Percentiles rank a stretch among this genome's conserved stretches.
Conservation (phyloP, 352 stramenopile species). For the Globisporangium nagaii region DNA sequence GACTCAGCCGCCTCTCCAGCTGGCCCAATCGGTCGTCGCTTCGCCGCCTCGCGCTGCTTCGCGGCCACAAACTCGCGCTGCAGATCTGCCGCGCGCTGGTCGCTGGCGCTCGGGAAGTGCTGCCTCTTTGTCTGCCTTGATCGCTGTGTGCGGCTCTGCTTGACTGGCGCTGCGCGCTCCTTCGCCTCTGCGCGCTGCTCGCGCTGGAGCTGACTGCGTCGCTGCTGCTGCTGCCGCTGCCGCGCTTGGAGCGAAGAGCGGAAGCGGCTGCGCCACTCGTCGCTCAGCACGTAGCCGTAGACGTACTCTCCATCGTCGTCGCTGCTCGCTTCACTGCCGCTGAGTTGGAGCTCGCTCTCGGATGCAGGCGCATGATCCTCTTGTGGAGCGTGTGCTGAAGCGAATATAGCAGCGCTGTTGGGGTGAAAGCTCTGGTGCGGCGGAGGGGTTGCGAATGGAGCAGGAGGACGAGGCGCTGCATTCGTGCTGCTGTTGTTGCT, state of each 20-base stretch:
- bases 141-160: neutral
- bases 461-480: neutral
- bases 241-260: constrained; percentile 3
- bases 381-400: neutral
- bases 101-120: neutral
- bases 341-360: neutral
- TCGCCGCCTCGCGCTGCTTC: constrained; percentile 25
- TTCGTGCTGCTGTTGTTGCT: neutral
- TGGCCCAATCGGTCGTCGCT: constrained; percentile 20
- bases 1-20: neutral
- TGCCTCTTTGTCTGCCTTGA: neutral
- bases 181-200: neutral
- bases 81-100: constrained; percentile 26
- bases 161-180: neutral
- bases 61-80: constrained; percentile 36
- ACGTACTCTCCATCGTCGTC: constrained; percentile 50
- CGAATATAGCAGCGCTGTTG: neutral
- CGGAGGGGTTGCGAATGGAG: neutral
- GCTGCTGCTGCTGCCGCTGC: constrained; percentile 14
- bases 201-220: constrained; percentile 2
- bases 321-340: constrained; percentile 5
- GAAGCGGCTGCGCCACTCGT: constrained; percentile 68
- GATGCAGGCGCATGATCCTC: neutral
- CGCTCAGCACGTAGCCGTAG: constrained; percentile 63
- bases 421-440: neutral